phyloP scores from a whole-genome alignment of 2,329 filamentous ascomycete species.

The Aspergillus sp. region DNA sequence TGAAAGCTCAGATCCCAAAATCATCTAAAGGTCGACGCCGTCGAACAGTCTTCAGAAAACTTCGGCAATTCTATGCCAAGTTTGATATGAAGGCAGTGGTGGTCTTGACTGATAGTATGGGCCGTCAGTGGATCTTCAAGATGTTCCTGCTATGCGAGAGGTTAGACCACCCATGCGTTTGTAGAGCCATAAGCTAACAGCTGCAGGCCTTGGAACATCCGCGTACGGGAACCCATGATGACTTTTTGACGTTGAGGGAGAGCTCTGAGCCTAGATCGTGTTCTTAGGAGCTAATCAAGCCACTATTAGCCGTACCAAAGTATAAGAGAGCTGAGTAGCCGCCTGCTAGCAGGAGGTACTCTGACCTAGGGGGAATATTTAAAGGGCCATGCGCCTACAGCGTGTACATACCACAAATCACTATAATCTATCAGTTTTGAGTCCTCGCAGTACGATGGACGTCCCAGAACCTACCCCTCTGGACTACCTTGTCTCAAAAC shows the following conservation, averaged over 20 bases:
- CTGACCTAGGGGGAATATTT: too few relatives aligned
- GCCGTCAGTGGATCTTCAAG: slow-evolving; percentile 22
- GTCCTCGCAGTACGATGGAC: slow-evolving; percentile 1
- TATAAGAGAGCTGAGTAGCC: too few relatives aligned
- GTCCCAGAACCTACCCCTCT: slow-evolving; percentile 11
- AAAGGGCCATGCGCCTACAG: too few relatives aligned
- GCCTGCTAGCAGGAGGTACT: too few relatives aligned
- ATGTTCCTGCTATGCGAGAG: slow-evolving; percentile 13
- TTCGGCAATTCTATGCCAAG: slow-evolving; percentile 13
- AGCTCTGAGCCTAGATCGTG: too few relatives aligned
- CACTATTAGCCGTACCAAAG: too few relatives aligned
- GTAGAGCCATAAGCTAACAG: not conserved
- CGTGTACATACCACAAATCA: too few relatives aligned
- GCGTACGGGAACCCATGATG: slow-evolving; percentile 13
- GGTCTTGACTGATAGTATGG: slow-evolving; percentile 12
- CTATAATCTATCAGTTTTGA: too few relatives aligned
- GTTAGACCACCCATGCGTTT: not conserved
- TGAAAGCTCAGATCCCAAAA: too few relatives aligned
- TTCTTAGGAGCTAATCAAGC: too few relatives aligned
- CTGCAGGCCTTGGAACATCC: slow-evolving; percentile 17
- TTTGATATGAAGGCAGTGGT: slow-evolving; percentile 13
- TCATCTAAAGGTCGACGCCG: slow-evolving; percentile 15
- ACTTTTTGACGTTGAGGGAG: slow-evolving; percentile 12
- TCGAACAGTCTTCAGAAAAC: slow-evolving; percentile 16
- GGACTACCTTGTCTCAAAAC: slow-evolving; percentile 14